Conservation (phyloP, 2,329 filamentous ascomycete species). For the Fusarium sp. region DNA sequence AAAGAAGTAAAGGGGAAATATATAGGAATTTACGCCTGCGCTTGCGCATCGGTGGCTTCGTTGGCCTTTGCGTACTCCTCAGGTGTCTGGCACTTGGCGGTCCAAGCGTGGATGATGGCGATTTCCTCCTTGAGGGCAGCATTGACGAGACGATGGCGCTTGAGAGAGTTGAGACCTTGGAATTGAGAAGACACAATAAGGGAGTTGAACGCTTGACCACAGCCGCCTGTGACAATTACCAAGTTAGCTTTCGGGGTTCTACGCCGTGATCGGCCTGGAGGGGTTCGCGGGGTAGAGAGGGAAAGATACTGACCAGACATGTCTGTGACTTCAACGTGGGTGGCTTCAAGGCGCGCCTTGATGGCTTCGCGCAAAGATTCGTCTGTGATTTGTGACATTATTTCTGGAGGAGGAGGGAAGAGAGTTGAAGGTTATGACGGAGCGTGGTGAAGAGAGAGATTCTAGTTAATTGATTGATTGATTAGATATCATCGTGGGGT, state of each 20-base stretch:
- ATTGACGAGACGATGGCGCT: constrained; percentile 89
- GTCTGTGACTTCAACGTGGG: constrained; percentile 88
- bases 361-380: constrained; percentile 76
- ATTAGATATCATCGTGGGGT: constrained; percentile 51
- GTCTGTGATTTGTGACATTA: constrained; percentile 76
- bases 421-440: neutral
- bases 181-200: constrained; percentile 74
- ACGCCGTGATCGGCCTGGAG: constrained; percentile 30
- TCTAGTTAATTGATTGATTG: constrained; percentile 49
- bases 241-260: constrained; percentile 10
- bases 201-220: constrained; percentile 70
- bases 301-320: constrained; percentile 77
- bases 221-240: constrained; percentile 60
- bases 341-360: constrained; percentile 75
- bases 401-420: neutral
- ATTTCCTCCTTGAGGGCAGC: constrained; percentile 86
- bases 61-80: constrained; percentile 78
- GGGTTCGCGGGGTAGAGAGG: constrained; percentile 14
- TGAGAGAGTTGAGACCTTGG: constrained; percentile 78
- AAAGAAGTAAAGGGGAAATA: neutral
- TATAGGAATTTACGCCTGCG: constrained; percentile 3
- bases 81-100: constrained; percentile 90
- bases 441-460: constrained; percentile 22
- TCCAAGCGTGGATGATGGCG: constrained; percentile 93
- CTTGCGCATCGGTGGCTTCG: constrained; percentile 25